Evolutionary conservation across 371 early-diverging fungal genomes (phyloP), one percentile per base, ranked within the genome.

Genomic region (Actinomortierella wolfii): DNA sequence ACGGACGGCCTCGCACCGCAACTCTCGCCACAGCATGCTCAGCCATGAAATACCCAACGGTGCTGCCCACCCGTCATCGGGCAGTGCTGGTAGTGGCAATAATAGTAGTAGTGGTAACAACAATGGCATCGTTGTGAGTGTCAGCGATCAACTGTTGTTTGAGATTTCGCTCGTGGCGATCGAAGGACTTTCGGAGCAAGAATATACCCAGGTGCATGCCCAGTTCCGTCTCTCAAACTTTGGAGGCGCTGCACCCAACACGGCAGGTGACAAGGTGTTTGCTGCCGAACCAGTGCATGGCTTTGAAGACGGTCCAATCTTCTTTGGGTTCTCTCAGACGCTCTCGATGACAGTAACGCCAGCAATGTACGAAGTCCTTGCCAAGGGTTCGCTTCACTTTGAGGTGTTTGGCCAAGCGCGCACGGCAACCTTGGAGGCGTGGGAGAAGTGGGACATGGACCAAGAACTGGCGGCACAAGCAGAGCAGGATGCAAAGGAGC

Each of bases 201-300:
- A 89, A 51, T 88, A 81, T 63, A 89, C 89, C 17, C 83, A 89
- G 51, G 87, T 94, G 13, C 96, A 95, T 66, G 86, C 89, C 29
- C 94, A 93, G 51, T 88, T 92, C 74, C 83, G 87, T 51, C 67
- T 88, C 0, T 86, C 86, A 2, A 85, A 86, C 3, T 87, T 91
- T 77, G 87, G 86, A 13, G 76, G 77, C 20, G 52, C 55, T 0
- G 46, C 49, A 18, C 58, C 62, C 2, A 57, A 64, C 42, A 77
- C 87, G 2, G 55, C 64, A 1, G 69, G 69, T 0, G 91, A 91
- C 57, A 83, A 86, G n/a, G 56, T 88, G 14, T 92, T 79, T 73
- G 79, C 89, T 2, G 90, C 92, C 0, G 88, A 90, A 24, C 85
- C 86, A 25, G 79, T 70, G 17, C 77, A 77, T 23, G 86, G 79